Conservation (phyloP, 805 yeast genomes). For the Spencermartinsiella europaea region DNA sequence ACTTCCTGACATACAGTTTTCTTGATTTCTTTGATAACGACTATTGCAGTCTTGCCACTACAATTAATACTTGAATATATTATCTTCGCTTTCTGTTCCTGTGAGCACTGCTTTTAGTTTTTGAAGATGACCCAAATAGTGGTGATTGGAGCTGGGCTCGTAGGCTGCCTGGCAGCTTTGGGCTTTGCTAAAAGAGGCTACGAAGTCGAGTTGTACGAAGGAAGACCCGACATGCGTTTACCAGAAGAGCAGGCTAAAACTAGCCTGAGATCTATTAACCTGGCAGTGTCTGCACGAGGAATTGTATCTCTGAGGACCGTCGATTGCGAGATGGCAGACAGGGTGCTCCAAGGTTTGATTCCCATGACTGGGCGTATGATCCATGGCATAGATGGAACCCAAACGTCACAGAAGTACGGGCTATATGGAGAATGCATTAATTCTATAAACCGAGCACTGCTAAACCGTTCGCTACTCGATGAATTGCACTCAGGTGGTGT, state of each 20-base stretch:
- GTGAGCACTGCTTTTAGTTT: no score
- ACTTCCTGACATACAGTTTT: no score
- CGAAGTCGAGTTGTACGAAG: constrained; percentile 65
- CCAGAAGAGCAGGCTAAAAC: constrained; percentile 20
- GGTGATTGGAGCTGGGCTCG: constrained; percentile 85
- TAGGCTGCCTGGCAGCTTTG: constrained; percentile 80
- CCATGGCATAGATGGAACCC: constrained; percentile 60
- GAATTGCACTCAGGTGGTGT: constrained; percentile 51
- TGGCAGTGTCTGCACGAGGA: constrained; percentile 86
- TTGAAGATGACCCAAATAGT: constrained; percentile 15
- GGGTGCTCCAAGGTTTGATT: constrained; percentile 55
- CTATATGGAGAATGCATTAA: constrained; percentile 77
- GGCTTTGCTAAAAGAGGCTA: constrained; percentile 71
- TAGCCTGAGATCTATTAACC: constrained; percentile 56
- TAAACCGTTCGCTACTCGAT: constrained; percentile 60
- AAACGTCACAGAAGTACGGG: constrained; percentile 71
- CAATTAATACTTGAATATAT: no score
- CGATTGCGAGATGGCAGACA: constrained; percentile 50
- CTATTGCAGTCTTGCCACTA: no score
- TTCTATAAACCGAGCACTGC: constrained; percentile 70
- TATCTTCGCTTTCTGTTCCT: no score
- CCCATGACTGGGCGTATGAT: constrained; percentile 93
- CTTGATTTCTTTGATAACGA: no score
- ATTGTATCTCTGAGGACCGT: constrained; percentile 61
- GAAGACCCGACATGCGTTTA: constrained; percentile 62